phyloP scores from a whole-genome alignment of 148 eudicot genomes.

The Euryodendron excelsum region DNA sequence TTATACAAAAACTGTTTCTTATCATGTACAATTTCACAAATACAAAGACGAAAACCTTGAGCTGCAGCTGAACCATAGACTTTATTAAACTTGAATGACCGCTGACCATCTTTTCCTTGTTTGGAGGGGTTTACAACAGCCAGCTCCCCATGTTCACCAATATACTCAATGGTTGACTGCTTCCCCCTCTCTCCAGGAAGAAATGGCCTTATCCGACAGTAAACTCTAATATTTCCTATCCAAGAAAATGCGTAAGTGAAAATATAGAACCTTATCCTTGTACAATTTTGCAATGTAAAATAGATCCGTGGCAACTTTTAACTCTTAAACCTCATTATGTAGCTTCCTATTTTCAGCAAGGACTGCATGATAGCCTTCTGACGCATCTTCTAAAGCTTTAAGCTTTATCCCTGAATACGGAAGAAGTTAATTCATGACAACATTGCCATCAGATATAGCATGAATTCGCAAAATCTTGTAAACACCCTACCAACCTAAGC shows the following conservation, averaged over 20 bases:
- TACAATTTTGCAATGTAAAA: neutral
- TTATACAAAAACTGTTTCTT: neutral
- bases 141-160: conserved; percentile 81
- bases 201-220: conserved; percentile 89
- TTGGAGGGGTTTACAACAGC: conserved; percentile 59
- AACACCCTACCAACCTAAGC: conserved; percentile 48
- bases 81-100: conserved; percentile 85
- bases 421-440: conserved; percentile 3
- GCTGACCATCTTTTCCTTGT: conserved; percentile 64
- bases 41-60: conserved; percentile 62
- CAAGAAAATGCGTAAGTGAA: conserved; percentile 27
- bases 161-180: conserved; percentile 52
- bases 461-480: neutral
- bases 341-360: conserved; percentile 77
- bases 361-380: conserved; percentile 56
- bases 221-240: conserved; percentile 89
- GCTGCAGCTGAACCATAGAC: conserved; percentile 72
- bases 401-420: conserved; percentile 52
- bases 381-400: conserved; percentile 54
- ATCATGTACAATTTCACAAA: neutral
- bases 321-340: conserved; percentile 89
- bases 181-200: conserved; percentile 52
- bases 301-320: conserved; percentile 57
- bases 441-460: neutral
- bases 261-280: conserved; percentile 3